Conservation (phyloP, 768 basidiomycete species). For the Porpolomopsis calyptriformis region DNA sequence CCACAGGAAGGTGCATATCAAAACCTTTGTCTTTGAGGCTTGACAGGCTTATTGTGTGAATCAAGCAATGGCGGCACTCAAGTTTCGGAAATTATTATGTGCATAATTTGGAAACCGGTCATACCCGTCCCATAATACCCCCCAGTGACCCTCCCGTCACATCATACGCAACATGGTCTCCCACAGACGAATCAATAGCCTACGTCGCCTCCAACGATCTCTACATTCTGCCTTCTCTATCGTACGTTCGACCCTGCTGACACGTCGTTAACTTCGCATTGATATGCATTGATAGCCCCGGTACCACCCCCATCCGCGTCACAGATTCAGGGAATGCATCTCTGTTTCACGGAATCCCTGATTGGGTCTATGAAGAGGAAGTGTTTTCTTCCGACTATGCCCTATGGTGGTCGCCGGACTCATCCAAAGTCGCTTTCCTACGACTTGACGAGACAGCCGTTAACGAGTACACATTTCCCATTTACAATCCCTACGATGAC, state of each 20-base stretch:
- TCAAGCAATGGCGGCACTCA: constrained; percentile 89
- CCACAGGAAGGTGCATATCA: constrained; percentile 48
- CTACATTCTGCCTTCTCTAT: constrained; percentile 64
- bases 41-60: constrained; percentile 6
- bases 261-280: not conserved
- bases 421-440: constrained; percentile 70
- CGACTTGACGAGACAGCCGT: constrained; percentile 83
- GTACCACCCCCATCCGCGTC: constrained; percentile 51
- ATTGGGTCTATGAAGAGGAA: constrained; percentile 98
- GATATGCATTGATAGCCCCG: constrained; percentile 16
- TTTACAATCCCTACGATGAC: constrained; percentile 81
- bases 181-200: constrained; percentile 73
- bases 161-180: constrained; percentile 81
- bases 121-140: constrained; percentile 59
- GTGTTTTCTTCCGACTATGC: constrained; percentile 64
- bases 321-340: constrained; percentile 74
- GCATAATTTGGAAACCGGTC: constrained; percentile 60
- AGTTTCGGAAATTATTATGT: constrained; percentile 88
- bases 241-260: constrained; percentile 33
- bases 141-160: constrained; percentile 62
- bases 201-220: constrained; percentile 83
- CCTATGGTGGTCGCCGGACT: constrained; percentile 88
- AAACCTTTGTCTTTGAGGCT: not conserved
- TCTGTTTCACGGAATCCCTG: constrained; percentile 88
- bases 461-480: constrained; percentile 75